Conservation (phyloP, 1,139 yeast species). For the Yamadazyma diddensiae region DNA sequence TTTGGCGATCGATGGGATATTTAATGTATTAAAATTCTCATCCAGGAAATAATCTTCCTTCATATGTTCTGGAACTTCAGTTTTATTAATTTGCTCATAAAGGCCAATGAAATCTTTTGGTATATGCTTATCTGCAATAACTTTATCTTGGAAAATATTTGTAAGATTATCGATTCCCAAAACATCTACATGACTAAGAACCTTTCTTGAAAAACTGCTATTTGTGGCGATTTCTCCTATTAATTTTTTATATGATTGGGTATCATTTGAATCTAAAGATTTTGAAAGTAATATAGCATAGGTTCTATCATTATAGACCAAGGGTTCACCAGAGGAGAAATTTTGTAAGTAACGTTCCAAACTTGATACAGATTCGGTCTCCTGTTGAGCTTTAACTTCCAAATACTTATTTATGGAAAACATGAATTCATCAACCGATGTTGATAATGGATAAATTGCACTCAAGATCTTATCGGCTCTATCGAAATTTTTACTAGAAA, state of each 20-base stretch:
- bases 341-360: slow-evolving; percentile 28
- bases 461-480: slow-evolving; percentile 70
- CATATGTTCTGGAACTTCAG: slow-evolving; percentile 15
- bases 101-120: slow-evolving; percentile 34
- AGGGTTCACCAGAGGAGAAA: slow-evolving; percentile 28
- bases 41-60: slow-evolving; percentile 30
- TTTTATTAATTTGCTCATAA: slow-evolving; percentile 24
- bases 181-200: slow-evolving; percentile 66
- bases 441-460: slow-evolving; percentile 49
- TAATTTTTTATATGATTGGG: slow-evolving; percentile 6
- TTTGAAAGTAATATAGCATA: slow-evolving; percentile 38
- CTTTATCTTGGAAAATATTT: slow-evolving; percentile 26
- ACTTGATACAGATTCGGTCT: slow-evolving; percentile 22
- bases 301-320: slow-evolving; percentile 45
- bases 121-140: slow-evolving; percentile 26
- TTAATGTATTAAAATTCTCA: slow-evolving; percentile 8
- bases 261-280: slow-evolving; percentile 19
- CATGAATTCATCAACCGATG: slow-evolving; percentile 29
- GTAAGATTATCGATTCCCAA: slow-evolving; percentile 64
- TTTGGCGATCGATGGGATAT: slow-evolving; percentile 41
- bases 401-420: slow-evolving; percentile 38
- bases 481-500: slow-evolving; percentile 62
- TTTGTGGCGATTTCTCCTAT: slow-evolving; percentile 21
- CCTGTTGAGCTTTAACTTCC: slow-evolving; percentile 32
- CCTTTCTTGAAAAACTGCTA: slow-evolving; percentile 9